These are phyloP conservation scores for Microbotryomycetes sp. DNA, from an alignment of 1,284 basidiomycete species.

Conservation along the genomic window DNA sequence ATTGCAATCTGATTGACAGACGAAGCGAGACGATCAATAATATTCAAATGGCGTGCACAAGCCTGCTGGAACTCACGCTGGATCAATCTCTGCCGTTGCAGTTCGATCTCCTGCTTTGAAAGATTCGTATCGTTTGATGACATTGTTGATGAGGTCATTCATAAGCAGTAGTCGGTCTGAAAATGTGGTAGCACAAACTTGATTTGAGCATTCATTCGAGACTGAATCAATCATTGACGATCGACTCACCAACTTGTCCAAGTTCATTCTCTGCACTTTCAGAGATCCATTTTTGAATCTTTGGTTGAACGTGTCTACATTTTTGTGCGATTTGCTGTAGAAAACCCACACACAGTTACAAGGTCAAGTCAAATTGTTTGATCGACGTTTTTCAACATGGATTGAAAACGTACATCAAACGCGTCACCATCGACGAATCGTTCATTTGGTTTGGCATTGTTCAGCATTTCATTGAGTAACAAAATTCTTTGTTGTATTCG, in stretches of 20 bases:
- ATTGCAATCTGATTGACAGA: neutral
- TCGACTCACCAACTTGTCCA: neutral
- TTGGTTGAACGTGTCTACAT: conserved; percentile 76
- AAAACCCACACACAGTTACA: neutral
- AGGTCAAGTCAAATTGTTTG: neutral
- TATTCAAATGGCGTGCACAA: conserved; percentile 11
- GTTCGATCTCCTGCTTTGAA: conserved; percentile 82
- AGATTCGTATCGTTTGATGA: conserved; percentile 80
- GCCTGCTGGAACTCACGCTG: no score
- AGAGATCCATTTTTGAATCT: conserved; percentile 97
- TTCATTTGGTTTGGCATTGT: conserved; percentile 66
- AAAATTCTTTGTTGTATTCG: conserved; percentile 93
- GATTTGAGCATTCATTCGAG: neutral
- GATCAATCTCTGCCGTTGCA: conserved; percentile 53
- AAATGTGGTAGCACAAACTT: conserved; percentile 61
- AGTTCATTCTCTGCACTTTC: conserved; percentile 63
- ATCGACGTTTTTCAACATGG: neutral
- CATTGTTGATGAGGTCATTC: conserved; percentile 95
- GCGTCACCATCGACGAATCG: conserved; percentile 65
- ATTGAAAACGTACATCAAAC: conserved; percentile 64
- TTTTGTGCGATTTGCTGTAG: conserved; percentile 83
- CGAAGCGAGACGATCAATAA: neutral
- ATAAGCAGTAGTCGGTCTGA: conserved; percentile 86
- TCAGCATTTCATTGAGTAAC: conserved; percentile 90
- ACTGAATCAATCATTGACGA: no score